Evolutionary conservation across 2,329 filamentous ascomycete genomes (phyloP), one percentile per base, ranked within the genome.

Genomic region (Lomentospora prolificans): DNA sequence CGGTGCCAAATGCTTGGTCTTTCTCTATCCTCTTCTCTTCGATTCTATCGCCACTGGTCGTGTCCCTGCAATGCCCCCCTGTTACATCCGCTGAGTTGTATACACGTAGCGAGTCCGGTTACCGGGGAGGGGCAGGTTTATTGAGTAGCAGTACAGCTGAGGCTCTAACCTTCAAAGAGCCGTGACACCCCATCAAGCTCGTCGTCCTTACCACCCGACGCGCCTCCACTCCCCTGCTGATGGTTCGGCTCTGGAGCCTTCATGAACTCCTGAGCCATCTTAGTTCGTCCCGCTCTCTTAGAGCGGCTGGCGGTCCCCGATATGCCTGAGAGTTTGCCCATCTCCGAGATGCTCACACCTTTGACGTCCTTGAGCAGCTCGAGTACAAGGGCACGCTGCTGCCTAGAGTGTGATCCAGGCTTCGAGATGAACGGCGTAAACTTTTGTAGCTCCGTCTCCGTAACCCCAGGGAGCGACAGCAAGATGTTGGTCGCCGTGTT

Each of bases 291-390:
- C 19, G 71, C 65, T 60, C 72, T 78, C 65, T 77, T 78, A 65
- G 59, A 68, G 51, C 68, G 66, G 31, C 60, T 60, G 12, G 59
- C 60, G 39, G 68, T 69, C 25, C 60, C 57, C n/a, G 64, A 57
- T 24, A 53, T 60, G 5, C 64, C 65, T 50, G 82, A 82, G 5
- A 99, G 83, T 69, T 89, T 94, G 25, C 94, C 94, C 75, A 94
- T 87, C 70, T 99, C 94, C 6, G 91, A 89, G 56, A 99, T 89
- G 63, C 90, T 92, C 4, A 97, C 85, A 0, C 94, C 94, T 61
- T 95, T 85, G 5, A 99, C 78, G 46, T 90, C 86, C 62, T 90
- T 88, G 22, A 99, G 75, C 14, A 99, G 73, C 59, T 96, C 89
- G 7, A 99, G 73, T 14, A 99, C 83, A 24, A 95, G 73, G 1